Percentiles rank a stretch among this genome's conserved stretches.
These are phyloP conservation scores for Nicotiana benthamiana DNA, from an alignment of 257 asterid species.

Conservation along the genomic window DNA sequence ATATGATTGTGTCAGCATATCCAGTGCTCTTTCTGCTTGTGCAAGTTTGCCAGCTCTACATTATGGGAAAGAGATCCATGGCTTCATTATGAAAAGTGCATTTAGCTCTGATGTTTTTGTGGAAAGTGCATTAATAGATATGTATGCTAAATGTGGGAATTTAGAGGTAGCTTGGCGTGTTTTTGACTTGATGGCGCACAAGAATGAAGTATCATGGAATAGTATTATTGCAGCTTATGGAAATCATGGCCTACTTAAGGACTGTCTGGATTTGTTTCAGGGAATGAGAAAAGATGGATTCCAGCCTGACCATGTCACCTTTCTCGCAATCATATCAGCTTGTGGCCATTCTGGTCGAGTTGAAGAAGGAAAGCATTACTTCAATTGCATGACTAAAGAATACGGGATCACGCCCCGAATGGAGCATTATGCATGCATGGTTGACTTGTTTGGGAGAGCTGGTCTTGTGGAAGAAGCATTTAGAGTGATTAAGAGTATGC, in stretches of 20 bases:
- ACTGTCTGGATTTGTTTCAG: slow-evolving; percentile 37
- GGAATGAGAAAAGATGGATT: slow-evolving; percentile 52
- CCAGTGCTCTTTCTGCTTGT: slow-evolving; percentile 76
- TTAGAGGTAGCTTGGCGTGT: slow-evolving; percentile 46
- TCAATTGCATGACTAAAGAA: slow-evolving; percentile 47
- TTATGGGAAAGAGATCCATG: slow-evolving; percentile 69
- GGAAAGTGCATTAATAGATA: slow-evolving; percentile 65
- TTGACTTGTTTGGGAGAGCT: slow-evolving; percentile 71
- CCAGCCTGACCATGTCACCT: slow-evolving; percentile 65
- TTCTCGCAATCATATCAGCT: slow-evolving; percentile 69
- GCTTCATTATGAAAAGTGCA: slow-evolving; percentile 48
- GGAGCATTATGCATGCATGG: slow-evolving; percentile 85
- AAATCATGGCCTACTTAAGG: slow-evolving; percentile 48
- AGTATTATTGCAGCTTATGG: slow-evolving; percentile 93
- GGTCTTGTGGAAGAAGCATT: slow-evolving; percentile 58
- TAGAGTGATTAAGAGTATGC: slow-evolving; percentile 46
- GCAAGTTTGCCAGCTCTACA: slow-evolving; percentile 53
- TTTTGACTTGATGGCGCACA: slow-evolving; percentile 47
- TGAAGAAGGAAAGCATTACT: slow-evolving; percentile 53
- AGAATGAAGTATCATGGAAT: slow-evolving; percentile 89
- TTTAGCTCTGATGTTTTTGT: slow-evolving; percentile 42
- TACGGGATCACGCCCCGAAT: slow-evolving; percentile 40
- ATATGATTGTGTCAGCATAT: slow-evolving; percentile 67
- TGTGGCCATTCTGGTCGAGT: slow-evolving; percentile 75
- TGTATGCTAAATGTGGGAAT: slow-evolving; percentile 82